A percentile compares a stretch with the other conserved stretches of the same genome.
These are phyloP conservation scores for Agrocybe chaxingu DNA, from an alignment of 768 basidiomycete species.

Conservation along the genomic window DNA sequence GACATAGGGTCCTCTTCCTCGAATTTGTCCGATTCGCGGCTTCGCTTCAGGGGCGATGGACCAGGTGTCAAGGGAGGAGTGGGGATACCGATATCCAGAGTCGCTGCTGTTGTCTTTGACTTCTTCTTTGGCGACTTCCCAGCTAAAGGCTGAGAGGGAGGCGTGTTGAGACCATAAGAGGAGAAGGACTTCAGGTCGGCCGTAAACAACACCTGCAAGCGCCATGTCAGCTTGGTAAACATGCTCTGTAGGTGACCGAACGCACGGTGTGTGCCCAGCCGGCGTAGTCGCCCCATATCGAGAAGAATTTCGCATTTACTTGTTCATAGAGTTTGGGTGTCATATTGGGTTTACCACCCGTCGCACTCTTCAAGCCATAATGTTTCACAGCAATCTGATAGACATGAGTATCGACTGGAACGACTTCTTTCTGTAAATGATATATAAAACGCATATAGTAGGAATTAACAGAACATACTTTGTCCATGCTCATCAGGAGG, in stretches of 20 bases:
- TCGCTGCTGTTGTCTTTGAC: neutral
- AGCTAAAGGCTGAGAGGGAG: conserved; percentile 13
- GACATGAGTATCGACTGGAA: conserved; percentile 97
- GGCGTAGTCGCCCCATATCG: conserved; percentile 79
- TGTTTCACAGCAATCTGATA: conserved; percentile 82
- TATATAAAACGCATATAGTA: neutral
- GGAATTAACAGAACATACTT: conserved; percentile 41
- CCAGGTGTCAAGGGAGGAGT: conserved; percentile 27
- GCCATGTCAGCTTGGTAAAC: neutral
- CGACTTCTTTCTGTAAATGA: conserved; percentile 63
- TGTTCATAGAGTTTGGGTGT: conserved; percentile 75
- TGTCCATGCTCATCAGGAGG: conserved; percentile 88
- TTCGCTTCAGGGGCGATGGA: conserved; percentile 29
- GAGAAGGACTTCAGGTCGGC: conserved; percentile 71
- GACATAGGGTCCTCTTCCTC: neutral
- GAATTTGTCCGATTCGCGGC: conserved; percentile 2
- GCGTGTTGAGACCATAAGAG: conserved; percentile 44
- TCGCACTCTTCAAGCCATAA: conserved; percentile 58
- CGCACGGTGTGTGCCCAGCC: conserved; percentile 89
- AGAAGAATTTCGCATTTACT: conserved; percentile 55
- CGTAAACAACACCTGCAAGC: conserved; percentile 64
- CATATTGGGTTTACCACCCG: conserved; percentile 53
- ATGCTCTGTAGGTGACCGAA: conserved; percentile 3
- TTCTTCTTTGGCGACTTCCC: conserved; percentile 6
- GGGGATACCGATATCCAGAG: conserved; percentile 10